Evolutionary conservation across 2,329 filamentous ascomycete genomes (phyloP).

Genomic region (Penicillium olsonii): DNA sequence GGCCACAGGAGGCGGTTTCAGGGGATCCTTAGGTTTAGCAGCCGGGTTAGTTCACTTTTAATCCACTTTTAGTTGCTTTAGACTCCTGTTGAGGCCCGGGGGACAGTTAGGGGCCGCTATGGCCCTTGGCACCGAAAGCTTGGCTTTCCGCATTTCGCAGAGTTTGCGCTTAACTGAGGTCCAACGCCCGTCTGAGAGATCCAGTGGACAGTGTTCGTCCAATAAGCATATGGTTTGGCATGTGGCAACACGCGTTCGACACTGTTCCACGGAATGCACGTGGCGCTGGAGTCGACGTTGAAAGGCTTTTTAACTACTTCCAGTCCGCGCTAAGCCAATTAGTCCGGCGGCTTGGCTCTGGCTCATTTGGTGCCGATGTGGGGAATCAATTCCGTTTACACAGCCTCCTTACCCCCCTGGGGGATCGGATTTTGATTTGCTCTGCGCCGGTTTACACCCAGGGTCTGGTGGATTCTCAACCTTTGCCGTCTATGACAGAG

Average conservation of each 20-base stretch:
- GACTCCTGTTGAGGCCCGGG: background rate
- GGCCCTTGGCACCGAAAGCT: slow-evolving; percentile 4
- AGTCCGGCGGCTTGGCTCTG: background rate
- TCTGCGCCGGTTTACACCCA: background rate
- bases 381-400: background rate
- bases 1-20: slow-evolving; percentile 6
- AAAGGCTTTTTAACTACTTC: background rate
- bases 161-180: slow-evolving; percentile 3
- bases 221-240: background rate
- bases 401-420: background rate
- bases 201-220: background rate
- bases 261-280: slow-evolving; percentile 3
- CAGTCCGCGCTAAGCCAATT: background rate
- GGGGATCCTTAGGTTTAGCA: slow-evolving; percentile 3
- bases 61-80: background rate
- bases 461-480: background rate
- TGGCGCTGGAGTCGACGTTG: background rate
- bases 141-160: slow-evolving; percentile 1
- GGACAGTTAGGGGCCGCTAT: background rate
- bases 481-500: background rate
- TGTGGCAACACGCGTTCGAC: background rate
- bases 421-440: background rate
- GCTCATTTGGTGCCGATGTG: background rate
- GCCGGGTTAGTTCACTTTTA: background rate
- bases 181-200: too few species aligned